Evolutionary conservation across 345 rosid species (phyloP), one percentile per base, ranked within the genome.

Genomic region (Pelargonium nanum): DNA sequence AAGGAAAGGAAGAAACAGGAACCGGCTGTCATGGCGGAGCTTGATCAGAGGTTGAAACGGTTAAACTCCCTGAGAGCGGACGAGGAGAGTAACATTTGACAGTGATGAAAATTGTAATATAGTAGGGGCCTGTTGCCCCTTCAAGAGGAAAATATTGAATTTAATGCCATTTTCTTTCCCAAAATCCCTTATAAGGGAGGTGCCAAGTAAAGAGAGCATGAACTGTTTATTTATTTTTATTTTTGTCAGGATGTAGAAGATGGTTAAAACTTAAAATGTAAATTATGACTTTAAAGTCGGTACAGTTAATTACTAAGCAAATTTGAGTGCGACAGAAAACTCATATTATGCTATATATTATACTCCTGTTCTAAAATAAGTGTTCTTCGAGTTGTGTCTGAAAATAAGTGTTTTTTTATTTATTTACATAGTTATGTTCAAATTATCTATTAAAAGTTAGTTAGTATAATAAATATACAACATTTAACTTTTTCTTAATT

Each of bases 1-100:
- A 94, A 94, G 80, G 85, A 90, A 73, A 79, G 99, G 81, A 94
- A 94, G 73, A 94, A 85, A 75, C 99, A 90, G 72, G 97, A 94
- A 73, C 85, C 96, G 1, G 97, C 96, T 16, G 99, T 94, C 50
- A 80, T 88, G 96, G 97, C 96, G 44, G 99, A 94, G 77, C 91
- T 94, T 21, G 96, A 88, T 72, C 88, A 85, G 80, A 81, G 99
- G 80, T 68, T 86, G 60, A 76, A 95, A 77, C 72, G 96, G 69
- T 79, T 94, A 59, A 86, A 90, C 79, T 80, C 97, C 20, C 64
- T 81, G 24, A 85, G 77, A 68, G 64, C 69, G 75, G 85, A 65
- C 60, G 88, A 77, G 9, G 79, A 78, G 15, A 12, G 48, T 40
- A 40, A 40, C 16, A 40, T 6, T 40, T 40, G 48, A 24, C 23